Evolutionary conservation across 768 basidiomycete species (phyloP).

Genomic region (Psilocybe tampanensis): DNA sequence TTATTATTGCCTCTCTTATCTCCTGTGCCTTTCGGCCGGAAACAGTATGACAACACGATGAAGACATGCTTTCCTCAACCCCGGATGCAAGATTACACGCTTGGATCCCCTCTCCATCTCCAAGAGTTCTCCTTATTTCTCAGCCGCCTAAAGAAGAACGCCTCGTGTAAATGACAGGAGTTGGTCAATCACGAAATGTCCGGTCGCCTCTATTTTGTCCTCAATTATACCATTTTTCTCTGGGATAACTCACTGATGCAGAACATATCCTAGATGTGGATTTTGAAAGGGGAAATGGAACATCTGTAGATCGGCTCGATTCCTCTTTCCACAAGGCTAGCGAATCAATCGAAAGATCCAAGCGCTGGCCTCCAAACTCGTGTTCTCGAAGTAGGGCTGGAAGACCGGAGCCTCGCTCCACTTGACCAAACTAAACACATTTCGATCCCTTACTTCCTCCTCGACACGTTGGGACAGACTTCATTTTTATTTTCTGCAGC

Average conservation of each 20-base stretch:
- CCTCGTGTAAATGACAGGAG: conserved; percentile 42
- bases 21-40: conserved; percentile 56
- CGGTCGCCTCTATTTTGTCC: conserved; percentile 29
- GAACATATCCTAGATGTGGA: conserved; percentile 15
- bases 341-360: conserved; percentile 39
- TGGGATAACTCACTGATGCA: conserved; percentile 25
- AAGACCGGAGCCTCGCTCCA: conserved; percentile 73
- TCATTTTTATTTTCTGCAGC: conserved; percentile 69
- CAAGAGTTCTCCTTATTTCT: conserved; percentile 53
- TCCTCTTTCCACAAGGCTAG: conserved; percentile 25
- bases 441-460: conserved; percentile 65
- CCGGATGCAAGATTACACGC: conserved; percentile 69
- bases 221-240: conserved; percentile 21
- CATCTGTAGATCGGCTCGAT: conserved; percentile 26
- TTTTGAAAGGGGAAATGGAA: conserved; percentile 26
- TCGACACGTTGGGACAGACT: conserved; percentile 74
- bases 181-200: conserved; percentile 29
- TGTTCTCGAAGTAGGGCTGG: conserved; percentile 59
- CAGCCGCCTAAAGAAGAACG: conserved; percentile 56
- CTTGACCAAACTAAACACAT: conserved; percentile 56
- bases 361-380: conserved; percentile 56
- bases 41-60: conserved; percentile 61
- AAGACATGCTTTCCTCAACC: conserved; percentile 66
- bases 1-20: conserved; percentile 46
- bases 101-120: conserved; percentile 45